A percentile compares a stretch with the other conserved stretches of the same genome.
Conservation (phyloP, 441 rosid species). For the California macrophylla region DNA sequence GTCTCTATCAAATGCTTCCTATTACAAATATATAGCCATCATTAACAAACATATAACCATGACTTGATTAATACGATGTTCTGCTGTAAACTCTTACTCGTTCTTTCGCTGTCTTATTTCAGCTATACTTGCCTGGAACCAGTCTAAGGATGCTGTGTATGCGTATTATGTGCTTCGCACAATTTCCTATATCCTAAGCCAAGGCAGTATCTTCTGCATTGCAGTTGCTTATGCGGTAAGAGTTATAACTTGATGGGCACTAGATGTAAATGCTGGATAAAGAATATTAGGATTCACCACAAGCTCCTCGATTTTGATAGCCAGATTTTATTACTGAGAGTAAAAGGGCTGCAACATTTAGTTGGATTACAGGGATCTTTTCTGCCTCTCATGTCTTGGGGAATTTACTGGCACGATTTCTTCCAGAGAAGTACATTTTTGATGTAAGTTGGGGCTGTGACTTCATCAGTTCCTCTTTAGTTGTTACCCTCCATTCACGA, state of each 20-base stretch:
- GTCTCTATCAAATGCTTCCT: background rate
- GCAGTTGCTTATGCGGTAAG: conserved; percentile 51
- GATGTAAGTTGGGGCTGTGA: conserved; percentile 22
- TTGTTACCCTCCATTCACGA: background rate
- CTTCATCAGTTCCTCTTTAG: background rate
- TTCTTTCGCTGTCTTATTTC: conserved; percentile 13
- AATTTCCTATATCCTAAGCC: conserved; percentile 43
- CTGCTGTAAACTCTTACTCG: background rate
- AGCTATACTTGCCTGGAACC: conserved; percentile 44
- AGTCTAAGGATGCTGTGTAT: conserved; percentile 38
- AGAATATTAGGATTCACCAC: conserved; percentile 5
- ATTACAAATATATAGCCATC: background rate
- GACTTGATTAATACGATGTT: no score
- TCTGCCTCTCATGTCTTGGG: conserved; percentile 48
- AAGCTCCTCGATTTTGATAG: conserved; percentile 24
- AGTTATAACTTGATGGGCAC: background rate
- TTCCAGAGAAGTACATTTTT: conserved; percentile 41
- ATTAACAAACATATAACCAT: background rate
- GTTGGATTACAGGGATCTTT: conserved; percentile 50
- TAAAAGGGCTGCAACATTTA: conserved; percentile 41
- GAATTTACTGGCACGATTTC: conserved; percentile 41
- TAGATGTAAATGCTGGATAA: background rate
- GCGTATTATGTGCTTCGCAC: conserved; percentile 48
- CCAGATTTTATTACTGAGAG: conserved; percentile 36
- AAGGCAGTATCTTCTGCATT: conserved; percentile 58